Percentiles rank a stretch among this genome's conserved stretches.
Evolutionary conservation across 345 rosid species (phyloP).

Genomic region (Moringa oleifera): DNA sequence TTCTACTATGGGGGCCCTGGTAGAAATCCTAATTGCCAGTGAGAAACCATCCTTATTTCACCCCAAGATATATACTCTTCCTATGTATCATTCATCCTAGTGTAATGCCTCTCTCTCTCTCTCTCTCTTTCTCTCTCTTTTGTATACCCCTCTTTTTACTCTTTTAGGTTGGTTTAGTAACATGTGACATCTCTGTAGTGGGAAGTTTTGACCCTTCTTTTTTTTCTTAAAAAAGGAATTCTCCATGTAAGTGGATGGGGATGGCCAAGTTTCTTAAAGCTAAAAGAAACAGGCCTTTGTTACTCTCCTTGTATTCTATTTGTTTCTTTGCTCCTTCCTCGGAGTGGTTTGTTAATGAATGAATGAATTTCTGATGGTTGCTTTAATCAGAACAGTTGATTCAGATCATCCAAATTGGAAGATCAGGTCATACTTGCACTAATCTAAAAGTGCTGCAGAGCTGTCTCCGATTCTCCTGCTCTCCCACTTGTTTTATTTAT

Average conservation of each 20-base stretch:
- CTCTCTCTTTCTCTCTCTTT: conserved; percentile 5
- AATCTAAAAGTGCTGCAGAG: too few species aligned
- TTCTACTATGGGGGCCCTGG: conserved; percentile 97
- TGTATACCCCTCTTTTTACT: conserved; percentile 25
- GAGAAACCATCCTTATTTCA: conserved; percentile 12
- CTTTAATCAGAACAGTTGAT: neutral
- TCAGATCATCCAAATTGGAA: neutral
- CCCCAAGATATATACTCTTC: neutral
- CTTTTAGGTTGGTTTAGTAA: conserved; percentile 32
- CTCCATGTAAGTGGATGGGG: conserved; percentile 38
- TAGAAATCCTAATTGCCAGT: conserved; percentile 70
- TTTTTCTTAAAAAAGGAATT: conserved; percentile 18
- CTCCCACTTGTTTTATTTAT: neutral
- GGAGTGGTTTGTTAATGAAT: conserved; percentile 36
- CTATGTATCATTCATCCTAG: conserved; percentile 52
- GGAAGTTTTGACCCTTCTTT: conserved; percentile 43
- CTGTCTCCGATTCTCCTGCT: neutral
- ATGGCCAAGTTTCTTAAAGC: conserved; percentile 39
- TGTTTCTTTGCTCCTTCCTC: conserved; percentile 32
- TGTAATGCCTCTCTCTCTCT: conserved; percentile 12
- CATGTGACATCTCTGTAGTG: conserved; percentile 32
- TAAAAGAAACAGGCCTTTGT: conserved; percentile 37
- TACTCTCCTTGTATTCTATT: conserved; percentile 30
- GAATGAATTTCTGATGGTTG: conserved; percentile 7
- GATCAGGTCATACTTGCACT: too few species aligned